These are phyloP conservation scores for Diaporthe citrichinensis DNA, from an alignment of 2,329 filamentous ascomycete species.

Conservation along the genomic window DNA sequence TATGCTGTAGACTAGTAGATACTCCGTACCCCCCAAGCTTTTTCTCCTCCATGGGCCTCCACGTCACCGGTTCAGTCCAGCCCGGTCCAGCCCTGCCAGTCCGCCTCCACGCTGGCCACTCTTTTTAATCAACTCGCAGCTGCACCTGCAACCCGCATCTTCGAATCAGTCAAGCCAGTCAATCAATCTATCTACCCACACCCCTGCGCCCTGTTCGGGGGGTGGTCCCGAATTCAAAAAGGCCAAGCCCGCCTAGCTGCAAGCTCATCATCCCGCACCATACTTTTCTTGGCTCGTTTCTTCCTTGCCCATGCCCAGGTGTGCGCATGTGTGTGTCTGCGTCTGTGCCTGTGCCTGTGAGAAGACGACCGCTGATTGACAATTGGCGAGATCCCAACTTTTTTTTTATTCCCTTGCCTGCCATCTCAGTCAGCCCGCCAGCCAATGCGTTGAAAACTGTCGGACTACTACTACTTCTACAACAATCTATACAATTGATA, in stretches of 20 bases:
- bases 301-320: constrained; percentile 3
- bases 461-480: neutral
- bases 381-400: constrained; percentile 23
- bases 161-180: constrained; percentile 7
- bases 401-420: neutral
- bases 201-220: constrained; percentile 26
- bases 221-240: constrained; percentile 31
- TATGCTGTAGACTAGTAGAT: neutral
- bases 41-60: neutral
- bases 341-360: constrained; percentile 3
- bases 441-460: constrained; percentile 13
- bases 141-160: constrained; percentile 11
- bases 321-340: constrained; percentile 4
- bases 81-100: constrained; percentile 7
- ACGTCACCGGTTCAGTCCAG: constrained; percentile 5
- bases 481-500: neutral
- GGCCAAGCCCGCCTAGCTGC: constrained; percentile 35
- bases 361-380: constrained; percentile 8
- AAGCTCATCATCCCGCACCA: constrained; percentile 29
- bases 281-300: constrained; percentile 31
- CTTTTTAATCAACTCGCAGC: constrained; percentile 1
- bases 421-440: neutral
- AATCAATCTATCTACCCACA: neutral
- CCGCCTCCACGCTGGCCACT: constrained; percentile 21
- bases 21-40: neutral